These are phyloP conservation scores for Xylariaceae sp. DNA, from an alignment of 2,329 filamentous ascomycete species.

Conservation along the genomic window DNA sequence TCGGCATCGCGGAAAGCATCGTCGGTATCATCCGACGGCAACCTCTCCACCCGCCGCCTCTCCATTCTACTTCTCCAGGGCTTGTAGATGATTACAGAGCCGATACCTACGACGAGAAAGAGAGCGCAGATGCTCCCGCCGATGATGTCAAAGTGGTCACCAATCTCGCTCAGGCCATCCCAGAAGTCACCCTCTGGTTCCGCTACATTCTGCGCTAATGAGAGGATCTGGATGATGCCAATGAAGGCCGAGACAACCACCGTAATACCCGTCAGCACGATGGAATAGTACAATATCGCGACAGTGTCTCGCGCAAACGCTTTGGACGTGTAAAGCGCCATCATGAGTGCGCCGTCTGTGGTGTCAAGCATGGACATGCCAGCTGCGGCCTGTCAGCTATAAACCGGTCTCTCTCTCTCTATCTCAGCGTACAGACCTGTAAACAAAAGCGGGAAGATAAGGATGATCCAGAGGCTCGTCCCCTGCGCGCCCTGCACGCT, in stretches of 20 bases:
- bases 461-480: conserved; percentile 89
- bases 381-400: conserved; percentile 46
- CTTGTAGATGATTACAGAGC: conserved; percentile 74
- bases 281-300: conserved; percentile 93
- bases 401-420: conserved; percentile 4
- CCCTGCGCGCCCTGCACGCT: conserved; percentile 84
- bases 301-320: conserved; percentile 78
- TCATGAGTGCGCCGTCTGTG: conserved; percentile 91
- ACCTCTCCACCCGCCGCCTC: conserved; percentile 23
- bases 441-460: conserved; percentile 89
- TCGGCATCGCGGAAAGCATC: conserved; percentile 20
- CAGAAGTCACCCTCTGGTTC: conserved; percentile 79
- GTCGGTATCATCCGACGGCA: conserved; percentile 20
- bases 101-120: conserved; percentile 75
- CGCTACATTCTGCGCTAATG: conserved; percentile 75
- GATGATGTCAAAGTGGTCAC: conserved; percentile 83
- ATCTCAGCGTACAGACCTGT: conserved; percentile 59
- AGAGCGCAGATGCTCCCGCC: conserved; percentile 84
- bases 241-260: conserved; percentile 84
- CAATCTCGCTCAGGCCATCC: conserved; percentile 77
- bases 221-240: conserved; percentile 81
- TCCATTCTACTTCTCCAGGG: conserved; percentile 70
- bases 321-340: conserved; percentile 84
- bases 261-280: conserved; percentile 81
- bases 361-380: conserved; percentile 97